Conservation (phyloP, 2,329 filamentous ascomycete species). For the Triangularia setosa region DNA sequence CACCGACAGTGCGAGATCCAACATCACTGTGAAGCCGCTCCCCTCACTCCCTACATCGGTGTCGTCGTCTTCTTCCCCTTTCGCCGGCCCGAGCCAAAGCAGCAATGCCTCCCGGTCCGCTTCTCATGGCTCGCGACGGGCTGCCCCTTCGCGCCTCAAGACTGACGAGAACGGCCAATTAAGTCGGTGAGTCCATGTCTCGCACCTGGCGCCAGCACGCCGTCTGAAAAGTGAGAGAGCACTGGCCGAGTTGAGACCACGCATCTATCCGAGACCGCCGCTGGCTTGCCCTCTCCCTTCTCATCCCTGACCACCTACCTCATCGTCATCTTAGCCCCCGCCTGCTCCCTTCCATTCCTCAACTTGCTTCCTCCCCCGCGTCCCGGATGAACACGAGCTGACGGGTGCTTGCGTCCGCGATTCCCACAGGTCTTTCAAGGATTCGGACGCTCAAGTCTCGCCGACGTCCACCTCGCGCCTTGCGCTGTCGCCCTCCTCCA, state of each 20-base stretch:
- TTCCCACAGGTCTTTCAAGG: conserved; percentile 34
- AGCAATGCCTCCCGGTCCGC: conserved; percentile 20
- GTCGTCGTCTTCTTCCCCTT: conserved; percentile 14
- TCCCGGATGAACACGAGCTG: conserved; percentile 27
- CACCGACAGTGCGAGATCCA: conserved; percentile 63
- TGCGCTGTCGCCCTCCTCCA: conserved; percentile 41
- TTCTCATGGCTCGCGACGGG: conserved; percentile 30
- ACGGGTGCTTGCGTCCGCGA: conserved; percentile 28
- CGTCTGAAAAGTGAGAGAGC: not conserved
- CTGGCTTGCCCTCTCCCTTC: conserved; percentile 13
- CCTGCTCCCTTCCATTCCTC: not conserved
- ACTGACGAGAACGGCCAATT: conserved; percentile 50
- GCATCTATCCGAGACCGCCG: conserved; percentile 17
- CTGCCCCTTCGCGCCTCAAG: conserved; percentile 49
- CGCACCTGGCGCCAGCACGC: not conserved
- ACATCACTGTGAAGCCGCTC: conserved; percentile 57
- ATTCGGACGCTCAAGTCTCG: conserved; percentile 42
- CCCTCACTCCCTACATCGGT: conserved; percentile 25
- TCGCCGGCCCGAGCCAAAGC: conserved; percentile 26
- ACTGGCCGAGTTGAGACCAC: not conserved
- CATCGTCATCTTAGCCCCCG: not conserved
- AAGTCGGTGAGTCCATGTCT: conserved; percentile 33
- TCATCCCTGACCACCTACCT: not conserved
- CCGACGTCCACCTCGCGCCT: conserved; percentile 45
- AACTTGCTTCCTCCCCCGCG: not conserved